Evolutionary conservation across 2,329 filamentous ascomycete genomes (phyloP).

Genomic region (Fusarium sp.): DNA sequence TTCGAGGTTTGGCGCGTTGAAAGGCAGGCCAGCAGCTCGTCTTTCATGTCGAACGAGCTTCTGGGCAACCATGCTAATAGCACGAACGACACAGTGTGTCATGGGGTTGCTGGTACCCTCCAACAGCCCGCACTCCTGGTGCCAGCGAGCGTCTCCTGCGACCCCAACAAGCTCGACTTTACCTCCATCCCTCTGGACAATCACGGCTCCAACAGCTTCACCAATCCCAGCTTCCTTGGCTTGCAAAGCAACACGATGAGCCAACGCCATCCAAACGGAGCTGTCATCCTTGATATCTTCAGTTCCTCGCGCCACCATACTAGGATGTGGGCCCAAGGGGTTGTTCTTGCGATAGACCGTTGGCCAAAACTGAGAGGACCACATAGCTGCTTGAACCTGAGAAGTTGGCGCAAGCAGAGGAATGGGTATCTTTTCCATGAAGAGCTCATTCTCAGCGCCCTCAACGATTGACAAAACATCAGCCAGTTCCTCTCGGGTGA

Average conservation of each 20-base stretch:
- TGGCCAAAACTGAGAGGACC: conserved; percentile 84
- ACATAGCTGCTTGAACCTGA: conserved; percentile 76
- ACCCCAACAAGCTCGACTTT: conserved; percentile 72
- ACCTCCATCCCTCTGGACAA: conserved; percentile 71
- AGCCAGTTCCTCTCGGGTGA: conserved; percentile 65
- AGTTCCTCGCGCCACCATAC: conserved; percentile 75
- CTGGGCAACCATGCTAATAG: conserved; percentile 83
- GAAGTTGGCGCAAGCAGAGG: conserved; percentile 80
- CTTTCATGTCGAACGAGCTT: conserved; percentile 69
- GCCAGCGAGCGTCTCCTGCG: conserved; percentile 80
- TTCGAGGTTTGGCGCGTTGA: conserved; percentile 56
- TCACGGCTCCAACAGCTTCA: conserved; percentile 77
- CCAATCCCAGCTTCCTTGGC: conserved; percentile 69
- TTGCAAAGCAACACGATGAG: conserved; percentile 70
- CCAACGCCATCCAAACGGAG: conserved; percentile 74
- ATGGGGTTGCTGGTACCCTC: conserved; percentile 74
- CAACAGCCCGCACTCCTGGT: conserved; percentile 60
- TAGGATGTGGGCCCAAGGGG: conserved; percentile 84
- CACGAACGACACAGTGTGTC: conserved; percentile 81
- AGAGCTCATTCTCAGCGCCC: conserved; percentile 63
- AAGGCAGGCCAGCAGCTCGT: conserved; percentile 50
- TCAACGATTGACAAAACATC: conserved; percentile 60
- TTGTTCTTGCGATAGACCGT: conserved; percentile 89
- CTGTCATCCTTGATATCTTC: conserved; percentile 74
- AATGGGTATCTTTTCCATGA: conserved; percentile 73